phyloP scores from a whole-genome alignment of 106 monocot genomes.

The Phalaenopsis aphrodite region DNA sequence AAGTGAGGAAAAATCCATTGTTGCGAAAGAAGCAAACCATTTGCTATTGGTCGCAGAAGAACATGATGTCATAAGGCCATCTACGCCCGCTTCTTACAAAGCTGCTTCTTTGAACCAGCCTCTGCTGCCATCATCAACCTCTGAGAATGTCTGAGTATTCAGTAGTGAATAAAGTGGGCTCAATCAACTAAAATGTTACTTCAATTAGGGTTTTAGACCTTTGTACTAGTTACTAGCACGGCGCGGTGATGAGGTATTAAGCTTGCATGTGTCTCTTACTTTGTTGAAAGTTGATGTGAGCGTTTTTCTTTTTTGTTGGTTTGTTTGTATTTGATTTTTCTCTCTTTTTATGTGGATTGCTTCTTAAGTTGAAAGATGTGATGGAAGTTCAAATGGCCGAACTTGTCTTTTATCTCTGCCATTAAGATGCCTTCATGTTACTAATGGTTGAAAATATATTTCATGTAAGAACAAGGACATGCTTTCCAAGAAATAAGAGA shows the following conservation, averaged over 20 bases:
- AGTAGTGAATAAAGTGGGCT: background rate
- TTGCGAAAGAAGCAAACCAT: conserved; percentile 35
- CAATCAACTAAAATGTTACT: background rate
- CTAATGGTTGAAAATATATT: background rate
- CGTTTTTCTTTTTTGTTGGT: conserved; percentile 1
- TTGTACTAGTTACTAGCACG: background rate
- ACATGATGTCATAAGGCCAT: conserved; percentile 12
- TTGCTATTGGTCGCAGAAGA: background rate
- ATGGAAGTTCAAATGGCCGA: background rate
- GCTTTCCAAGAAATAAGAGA: background rate
- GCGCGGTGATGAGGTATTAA: background rate
- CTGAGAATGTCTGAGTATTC: conserved; percentile 32
- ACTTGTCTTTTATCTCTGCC: background rate
- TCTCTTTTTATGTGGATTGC: background rate
- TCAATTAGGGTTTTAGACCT: background rate
- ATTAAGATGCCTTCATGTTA: background rate
- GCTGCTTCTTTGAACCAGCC: conserved; percentile 58
- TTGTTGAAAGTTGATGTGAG: background rate
- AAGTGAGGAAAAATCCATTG: conserved; percentile 67
- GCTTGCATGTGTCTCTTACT: background rate
- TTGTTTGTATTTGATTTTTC: background rate
- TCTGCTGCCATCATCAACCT: conserved; percentile 41
- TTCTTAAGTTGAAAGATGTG: background rate
- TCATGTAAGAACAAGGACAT: background rate
- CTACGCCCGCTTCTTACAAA: conserved; percentile 22